Evolutionary conservation across 129 eudicot genomes (phyloP).

Genomic region (Scalesia atractyloides): DNA sequence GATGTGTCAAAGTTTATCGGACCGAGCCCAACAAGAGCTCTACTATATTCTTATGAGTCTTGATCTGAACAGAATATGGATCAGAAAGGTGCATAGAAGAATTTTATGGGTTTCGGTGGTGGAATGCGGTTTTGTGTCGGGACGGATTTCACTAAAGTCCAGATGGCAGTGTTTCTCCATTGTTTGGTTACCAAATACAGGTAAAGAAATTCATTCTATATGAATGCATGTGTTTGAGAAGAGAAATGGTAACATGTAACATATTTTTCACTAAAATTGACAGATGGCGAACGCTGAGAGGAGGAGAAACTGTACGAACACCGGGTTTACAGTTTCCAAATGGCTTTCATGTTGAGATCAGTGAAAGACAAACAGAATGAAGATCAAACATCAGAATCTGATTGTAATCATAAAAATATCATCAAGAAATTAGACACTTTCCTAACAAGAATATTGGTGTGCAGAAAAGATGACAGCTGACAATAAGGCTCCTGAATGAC

Average conservation of each 20-base stretch:
- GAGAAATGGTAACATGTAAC: conserved; percentile 18
- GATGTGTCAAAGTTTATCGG: background rate
- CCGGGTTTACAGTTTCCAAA: conserved; percentile 92
- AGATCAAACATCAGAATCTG: conserved; percentile 26
- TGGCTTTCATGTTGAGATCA: conserved; percentile 61
- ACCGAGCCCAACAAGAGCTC: background rate
- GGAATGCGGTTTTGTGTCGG: conserved; percentile 99
- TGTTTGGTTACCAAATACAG: conserved; percentile 84
- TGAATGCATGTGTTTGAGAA: conserved; percentile 10
- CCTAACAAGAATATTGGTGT: conserved; percentile 30
- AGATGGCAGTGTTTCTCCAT: conserved; percentile 92
- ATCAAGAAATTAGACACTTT: conserved; percentile 22
- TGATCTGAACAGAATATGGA: conserved; percentile 60
- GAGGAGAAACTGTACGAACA: conserved; percentile 87
- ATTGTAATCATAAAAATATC: conserved; percentile 15
- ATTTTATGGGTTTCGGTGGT: conserved; percentile 98
- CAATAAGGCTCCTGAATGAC: conserved; percentile 20
- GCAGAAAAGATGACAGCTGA: background rate
- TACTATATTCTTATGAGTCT: background rate
- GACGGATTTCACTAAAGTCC: conserved; percentile 87
- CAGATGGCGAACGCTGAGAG: conserved; percentile 70
- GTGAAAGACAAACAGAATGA: conserved; percentile 40
- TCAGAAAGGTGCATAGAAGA: conserved; percentile 68
- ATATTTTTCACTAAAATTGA: conserved; percentile 1
- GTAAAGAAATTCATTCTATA: conserved; percentile 34